Evolutionary conservation across 2,329 filamentous ascomycete species (phyloP).

Genomic region (Lecanosticta acicola): DNA sequence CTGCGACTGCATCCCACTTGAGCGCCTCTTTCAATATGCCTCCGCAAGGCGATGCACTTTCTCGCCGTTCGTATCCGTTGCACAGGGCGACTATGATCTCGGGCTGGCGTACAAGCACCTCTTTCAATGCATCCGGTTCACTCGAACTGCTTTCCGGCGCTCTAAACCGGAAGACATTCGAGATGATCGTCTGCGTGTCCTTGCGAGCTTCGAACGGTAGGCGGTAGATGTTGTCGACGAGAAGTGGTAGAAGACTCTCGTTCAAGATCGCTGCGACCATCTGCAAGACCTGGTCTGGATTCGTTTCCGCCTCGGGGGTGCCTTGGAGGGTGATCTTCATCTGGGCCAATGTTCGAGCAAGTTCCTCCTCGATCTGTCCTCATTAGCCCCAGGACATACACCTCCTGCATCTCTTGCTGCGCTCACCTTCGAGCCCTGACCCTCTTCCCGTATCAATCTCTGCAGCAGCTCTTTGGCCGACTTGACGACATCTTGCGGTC

Average conservation of each 20-base stretch:
- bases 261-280: constrained; percentile 79
- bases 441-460: constrained; percentile 52
- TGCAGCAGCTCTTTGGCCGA: constrained; percentile 59
- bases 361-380: constrained; percentile 72
- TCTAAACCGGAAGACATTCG: constrained; percentile 86
- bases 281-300: constrained; percentile 80
- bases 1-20: constrained; percentile 85
- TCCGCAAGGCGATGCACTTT: constrained; percentile 86
- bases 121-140: constrained; percentile 79
- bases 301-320: constrained; percentile 82
- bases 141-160: constrained; percentile 62
- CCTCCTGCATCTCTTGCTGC: not conserved
- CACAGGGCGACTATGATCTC: constrained; percentile 85
- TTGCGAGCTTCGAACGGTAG: constrained; percentile 95
- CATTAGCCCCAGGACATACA: constrained; percentile 3
- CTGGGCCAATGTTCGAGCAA: constrained; percentile 76
- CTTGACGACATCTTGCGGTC: constrained; percentile 56
- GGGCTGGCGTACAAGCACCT: constrained; percentile 78
- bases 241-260: constrained; percentile 79
- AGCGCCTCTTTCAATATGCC: constrained; percentile 82
- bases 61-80: constrained; percentile 80
- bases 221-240: constrained; percentile 75
- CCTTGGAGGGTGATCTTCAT: constrained; percentile 94
- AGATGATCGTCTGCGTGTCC: constrained; percentile 92
- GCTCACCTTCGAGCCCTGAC: constrained; percentile 36